Evolutionary conservation across 768 basidiomycete genomes (phyloP).

Genomic region (Kwoniella bestiolae): DNA sequence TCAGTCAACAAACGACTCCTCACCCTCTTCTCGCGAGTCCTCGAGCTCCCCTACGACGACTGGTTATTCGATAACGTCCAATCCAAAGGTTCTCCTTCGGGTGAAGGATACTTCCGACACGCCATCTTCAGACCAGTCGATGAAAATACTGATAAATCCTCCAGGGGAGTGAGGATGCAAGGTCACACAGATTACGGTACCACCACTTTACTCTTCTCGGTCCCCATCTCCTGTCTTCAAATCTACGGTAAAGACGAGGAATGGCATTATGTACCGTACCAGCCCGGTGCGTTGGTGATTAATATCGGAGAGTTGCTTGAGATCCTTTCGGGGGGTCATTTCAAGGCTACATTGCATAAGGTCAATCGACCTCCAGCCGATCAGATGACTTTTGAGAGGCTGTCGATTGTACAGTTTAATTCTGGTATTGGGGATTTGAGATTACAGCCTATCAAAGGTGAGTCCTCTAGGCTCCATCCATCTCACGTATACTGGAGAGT

Average conservation of each 20-base stretch:
- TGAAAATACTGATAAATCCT: slow-evolving; percentile 10
- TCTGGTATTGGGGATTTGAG: slow-evolving; percentile 33
- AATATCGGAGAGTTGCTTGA: slow-evolving; percentile 41
- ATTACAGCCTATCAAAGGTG: slow-evolving; percentile 27
- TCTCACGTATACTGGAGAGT: neutral
- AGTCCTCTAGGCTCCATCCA: slow-evolving; percentile 41
- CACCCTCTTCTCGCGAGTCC: slow-evolving; percentile 30
- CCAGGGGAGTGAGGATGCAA: slow-evolving; percentile 33
- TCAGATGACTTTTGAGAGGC: slow-evolving; percentile 29
- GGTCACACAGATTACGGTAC: slow-evolving; percentile 37
- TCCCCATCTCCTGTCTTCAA: slow-evolving; percentile 37
- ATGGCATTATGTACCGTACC: slow-evolving; percentile 37
- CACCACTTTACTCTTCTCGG: slow-evolving; percentile 30
- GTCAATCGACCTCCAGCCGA: slow-evolving; percentile 38
- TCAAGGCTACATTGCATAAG: slow-evolving; percentile 47
- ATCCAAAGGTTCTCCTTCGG: slow-evolving; percentile 28
- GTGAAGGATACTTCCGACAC: slow-evolving; percentile 35
- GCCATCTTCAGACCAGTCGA: slow-evolving; percentile 26
- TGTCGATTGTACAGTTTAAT: slow-evolving; percentile 43
- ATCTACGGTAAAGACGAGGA: slow-evolving; percentile 32
- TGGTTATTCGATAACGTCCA: slow-evolving; percentile 41
- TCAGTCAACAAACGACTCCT: slow-evolving; percentile 44
- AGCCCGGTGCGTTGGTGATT: slow-evolving; percentile 30
- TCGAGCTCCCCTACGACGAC: slow-evolving; percentile 39
- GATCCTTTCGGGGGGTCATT: slow-evolving; percentile 41